phyloP scores from a whole-genome alignment of 495 filamentous ascomycete species.

The Penicillium cinerascens region DNA sequence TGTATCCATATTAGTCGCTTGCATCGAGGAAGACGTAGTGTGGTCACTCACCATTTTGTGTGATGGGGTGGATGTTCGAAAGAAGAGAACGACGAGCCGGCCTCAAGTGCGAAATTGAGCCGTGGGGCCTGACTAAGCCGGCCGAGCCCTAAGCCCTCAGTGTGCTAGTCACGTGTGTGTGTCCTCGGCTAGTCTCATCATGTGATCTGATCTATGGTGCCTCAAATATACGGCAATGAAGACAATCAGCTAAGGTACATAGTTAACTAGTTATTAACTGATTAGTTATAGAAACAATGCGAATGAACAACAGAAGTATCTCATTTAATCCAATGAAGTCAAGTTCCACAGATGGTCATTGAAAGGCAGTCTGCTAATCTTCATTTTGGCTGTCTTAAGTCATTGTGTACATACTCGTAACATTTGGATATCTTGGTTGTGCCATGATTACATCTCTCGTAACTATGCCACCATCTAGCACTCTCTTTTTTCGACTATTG shows the following conservation, averaged over 20 bases:
- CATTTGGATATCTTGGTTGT: too few relatives aligned
- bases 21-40: not conserved
- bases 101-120: conserved; percentile 45
- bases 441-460: not conserved
- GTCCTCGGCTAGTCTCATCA: conserved; percentile 21
- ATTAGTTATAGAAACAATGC: not conserved
- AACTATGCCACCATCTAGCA: not conserved
- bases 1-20: conserved; percentile 20
- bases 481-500: conserved; percentile 8
- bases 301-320: not conserved
- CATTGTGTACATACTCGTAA: too few relatives aligned
- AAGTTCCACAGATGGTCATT: not conserved
- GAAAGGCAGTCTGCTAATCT: too few relatives aligned
- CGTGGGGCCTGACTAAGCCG: conserved; percentile 46
- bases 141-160: conserved; percentile 42
- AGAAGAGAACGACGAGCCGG: conserved; percentile 33
- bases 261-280: too few relatives aligned
- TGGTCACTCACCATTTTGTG: conserved; percentile 49
- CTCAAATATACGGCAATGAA: not conserved
- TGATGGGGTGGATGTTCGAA: conserved; percentile 47
- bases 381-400: too few relatives aligned
- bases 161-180: conserved; percentile 10
- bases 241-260: too few relatives aligned
- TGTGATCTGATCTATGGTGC: not conserved
- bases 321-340: not conserved